Evolutionary conservation across 441 rosid species (phyloP).

Genomic region (Eutrema salsugineum): DNA sequence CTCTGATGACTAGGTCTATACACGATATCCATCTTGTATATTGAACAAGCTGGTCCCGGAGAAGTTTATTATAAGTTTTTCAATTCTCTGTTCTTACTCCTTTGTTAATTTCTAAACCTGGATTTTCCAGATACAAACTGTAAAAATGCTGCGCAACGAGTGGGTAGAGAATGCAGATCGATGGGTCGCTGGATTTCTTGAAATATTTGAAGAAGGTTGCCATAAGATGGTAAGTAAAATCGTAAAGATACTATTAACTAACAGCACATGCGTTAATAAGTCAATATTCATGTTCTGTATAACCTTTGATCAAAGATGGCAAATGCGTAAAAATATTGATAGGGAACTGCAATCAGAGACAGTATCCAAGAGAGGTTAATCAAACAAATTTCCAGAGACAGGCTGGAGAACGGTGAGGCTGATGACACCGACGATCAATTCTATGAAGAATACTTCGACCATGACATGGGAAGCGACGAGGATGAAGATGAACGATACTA

Average conservation of each 20-base stretch:
- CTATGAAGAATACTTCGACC: slow-evolving; percentile 35
- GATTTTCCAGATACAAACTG: slow-evolving; percentile 65
- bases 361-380: slow-evolving; percentile 67
- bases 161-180: slow-evolving; percentile 98
- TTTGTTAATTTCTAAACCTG: not conserved
- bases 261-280: not conserved
- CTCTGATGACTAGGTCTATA: not conserved
- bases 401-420: slow-evolving; percentile 30
- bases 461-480: slow-evolving; percentile 31
- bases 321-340: not conserved
- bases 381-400: slow-evolving; percentile 35
- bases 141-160: slow-evolving; percentile 59
- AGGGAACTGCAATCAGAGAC: slow-evolving; percentile 86
- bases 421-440: slow-evolving; percentile 33
- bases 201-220: slow-evolving; percentile 92
- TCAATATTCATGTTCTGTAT: not conserved
- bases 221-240: slow-evolving; percentile 72
- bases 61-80: not conserved
- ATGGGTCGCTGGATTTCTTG: slow-evolving; percentile 88
- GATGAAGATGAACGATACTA: slow-evolving; percentile 40
- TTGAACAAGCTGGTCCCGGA: not conserved
- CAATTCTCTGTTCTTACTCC: not conserved
- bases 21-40: not conserved
- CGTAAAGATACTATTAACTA: not conserved
- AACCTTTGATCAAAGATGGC: not conserved